Evolutionary conservation across 805 yeast genomes (phyloP).

Genomic region (Teunomyces tritomae): DNA sequence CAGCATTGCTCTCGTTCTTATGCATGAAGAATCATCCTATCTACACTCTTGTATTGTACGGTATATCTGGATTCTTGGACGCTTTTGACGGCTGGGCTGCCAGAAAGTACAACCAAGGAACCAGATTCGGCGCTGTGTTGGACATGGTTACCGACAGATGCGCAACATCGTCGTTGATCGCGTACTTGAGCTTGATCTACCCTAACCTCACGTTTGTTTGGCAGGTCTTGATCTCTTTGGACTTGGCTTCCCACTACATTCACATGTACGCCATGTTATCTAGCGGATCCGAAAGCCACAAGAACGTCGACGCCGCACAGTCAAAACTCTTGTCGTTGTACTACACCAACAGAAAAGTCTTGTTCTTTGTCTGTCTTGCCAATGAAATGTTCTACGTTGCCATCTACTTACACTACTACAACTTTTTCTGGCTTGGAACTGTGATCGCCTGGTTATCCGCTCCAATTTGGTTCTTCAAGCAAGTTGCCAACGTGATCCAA

Average conservation of each 20-base stretch:
- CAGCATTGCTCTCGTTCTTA: conserved; percentile 76
- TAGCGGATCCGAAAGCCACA: conserved; percentile 79
- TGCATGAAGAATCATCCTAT: conserved; percentile 85
- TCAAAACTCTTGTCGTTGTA: conserved; percentile 76
- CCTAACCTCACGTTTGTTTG: conserved; percentile 68
- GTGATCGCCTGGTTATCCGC: conserved; percentile 56
- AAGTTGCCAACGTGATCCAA: conserved; percentile 85
- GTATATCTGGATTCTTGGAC: conserved; percentile 86
- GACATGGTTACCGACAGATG: conserved; percentile 99
- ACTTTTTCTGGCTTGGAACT: conserved; percentile 59
- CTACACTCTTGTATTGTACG: conserved; percentile 71
- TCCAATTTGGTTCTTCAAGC: conserved; percentile 91
- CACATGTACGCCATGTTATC: conserved; percentile 95
- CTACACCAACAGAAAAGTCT: conserved; percentile 79
- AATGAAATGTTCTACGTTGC: conserved; percentile 94
- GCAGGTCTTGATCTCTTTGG: conserved; percentile 82
- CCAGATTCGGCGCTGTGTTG: conserved; percentile 91
- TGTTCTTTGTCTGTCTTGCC: conserved; percentile 86
- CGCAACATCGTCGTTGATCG: conserved; percentile 90
- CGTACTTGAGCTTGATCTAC: conserved; percentile 76
- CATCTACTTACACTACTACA: conserved; percentile 71
- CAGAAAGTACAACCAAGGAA: conserved; percentile 80
- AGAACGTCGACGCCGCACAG: conserved; percentile 68
- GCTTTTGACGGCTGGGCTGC: conserved; percentile 98
- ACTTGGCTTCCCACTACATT: conserved; percentile 92